These are phyloP conservation scores for Rhexocercosporidium sp. DNA, from an alignment of 2,329 filamentous ascomycete genomes.

Conservation along the genomic window DNA sequence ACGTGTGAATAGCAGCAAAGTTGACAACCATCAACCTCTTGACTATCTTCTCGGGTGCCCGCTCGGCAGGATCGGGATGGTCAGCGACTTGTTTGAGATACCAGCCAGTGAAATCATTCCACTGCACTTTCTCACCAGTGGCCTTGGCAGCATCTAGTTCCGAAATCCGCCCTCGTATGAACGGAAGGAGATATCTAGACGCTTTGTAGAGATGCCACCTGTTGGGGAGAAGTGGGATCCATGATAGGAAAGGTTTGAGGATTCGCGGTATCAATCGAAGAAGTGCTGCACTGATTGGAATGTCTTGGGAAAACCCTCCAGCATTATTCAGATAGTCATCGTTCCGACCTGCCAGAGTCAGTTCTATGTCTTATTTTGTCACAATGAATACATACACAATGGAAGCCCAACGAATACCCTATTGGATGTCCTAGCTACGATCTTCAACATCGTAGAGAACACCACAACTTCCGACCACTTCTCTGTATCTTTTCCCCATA, in stretches of 20 bases:
- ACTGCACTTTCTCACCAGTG: slow-evolving; percentile 19
- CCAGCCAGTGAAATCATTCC: slow-evolving; percentile 39
- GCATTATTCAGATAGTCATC: slow-evolving; percentile 41
- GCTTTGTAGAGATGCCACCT: slow-evolving; percentile 34
- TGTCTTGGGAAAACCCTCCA: slow-evolving; percentile 40
- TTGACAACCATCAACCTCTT: slow-evolving; percentile 40
- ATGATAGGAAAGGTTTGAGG: slow-evolving; percentile 37
- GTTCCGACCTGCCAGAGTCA: slow-evolving; percentile 31
- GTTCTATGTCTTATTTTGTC: background rate
- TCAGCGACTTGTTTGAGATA: slow-evolving; percentile 30
- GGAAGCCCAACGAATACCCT: slow-evolving; percentile 51
- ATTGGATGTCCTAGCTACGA: slow-evolving; percentile 48
- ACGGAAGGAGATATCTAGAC: slow-evolving; percentile 36
- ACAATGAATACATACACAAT: slow-evolving; percentile 41
- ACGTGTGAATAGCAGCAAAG: slow-evolving; percentile 43
- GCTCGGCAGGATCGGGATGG: slow-evolving; percentile 29
- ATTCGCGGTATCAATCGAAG: slow-evolving; percentile 34
- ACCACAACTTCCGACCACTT: slow-evolving; percentile 42
- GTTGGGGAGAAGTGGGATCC: slow-evolving; percentile 40
- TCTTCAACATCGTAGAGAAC: slow-evolving; percentile 44
- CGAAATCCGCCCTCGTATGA: slow-evolving; percentile 32
- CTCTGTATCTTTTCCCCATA: slow-evolving; percentile 40
- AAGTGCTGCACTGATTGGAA: slow-evolving; percentile 40
- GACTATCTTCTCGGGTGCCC: slow-evolving; percentile 36
- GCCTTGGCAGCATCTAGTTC: slow-evolving; percentile 11